Conservation (phyloP, 495 filamentous ascomycete species). For the Xylaria acuta region DNA sequence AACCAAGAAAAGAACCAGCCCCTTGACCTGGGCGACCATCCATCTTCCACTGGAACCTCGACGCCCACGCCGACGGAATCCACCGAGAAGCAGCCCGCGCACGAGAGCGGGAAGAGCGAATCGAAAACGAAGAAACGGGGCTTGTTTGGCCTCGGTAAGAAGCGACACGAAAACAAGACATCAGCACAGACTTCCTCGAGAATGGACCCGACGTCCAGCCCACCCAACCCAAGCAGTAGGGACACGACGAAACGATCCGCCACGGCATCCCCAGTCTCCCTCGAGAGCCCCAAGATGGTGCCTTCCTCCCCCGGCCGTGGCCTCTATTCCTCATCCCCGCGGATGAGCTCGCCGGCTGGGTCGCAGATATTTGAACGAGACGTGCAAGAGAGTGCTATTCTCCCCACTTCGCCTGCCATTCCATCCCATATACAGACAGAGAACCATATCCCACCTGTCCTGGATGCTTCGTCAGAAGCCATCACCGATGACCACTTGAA, state of each 20-base stretch:
- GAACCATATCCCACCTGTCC: slow-evolving; percentile 87
- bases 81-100: slow-evolving; percentile 42
- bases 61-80: slow-evolving; percentile 43
- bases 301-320: slow-evolving; percentile 59
- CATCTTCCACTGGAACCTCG: slow-evolving; percentile 42
- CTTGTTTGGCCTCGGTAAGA: slow-evolving; percentile 71
- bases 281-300: slow-evolving; percentile 52
- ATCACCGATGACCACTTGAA: slow-evolving; percentile 81
- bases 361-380: slow-evolving; percentile 94
- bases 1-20: slow-evolving; percentile 29
- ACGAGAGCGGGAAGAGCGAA: slow-evolving; percentile 36
- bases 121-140: slow-evolving; percentile 56
- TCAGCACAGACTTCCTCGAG: slow-evolving; percentile 31
- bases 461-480: slow-evolving; percentile 86
- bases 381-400: slow-evolving; percentile 76
- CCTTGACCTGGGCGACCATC: slow-evolving; percentile 30
- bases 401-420: slow-evolving; percentile 76
- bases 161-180: slow-evolving; percentile 61
- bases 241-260: slow-evolving; percentile 36
- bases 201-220: slow-evolving; percentile 34
- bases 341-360: slow-evolving; percentile 67
- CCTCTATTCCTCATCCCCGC: slow-evolving; percentile 62
- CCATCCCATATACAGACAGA: slow-evolving; percentile 89
- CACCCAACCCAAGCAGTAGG: slow-evolving; percentile 23
- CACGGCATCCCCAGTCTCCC: slow-evolving; percentile 52